Evolutionary conservation across 2,329 filamentous ascomycete genomes (phyloP).

Genomic region (Ascochyta rabiei): DNA sequence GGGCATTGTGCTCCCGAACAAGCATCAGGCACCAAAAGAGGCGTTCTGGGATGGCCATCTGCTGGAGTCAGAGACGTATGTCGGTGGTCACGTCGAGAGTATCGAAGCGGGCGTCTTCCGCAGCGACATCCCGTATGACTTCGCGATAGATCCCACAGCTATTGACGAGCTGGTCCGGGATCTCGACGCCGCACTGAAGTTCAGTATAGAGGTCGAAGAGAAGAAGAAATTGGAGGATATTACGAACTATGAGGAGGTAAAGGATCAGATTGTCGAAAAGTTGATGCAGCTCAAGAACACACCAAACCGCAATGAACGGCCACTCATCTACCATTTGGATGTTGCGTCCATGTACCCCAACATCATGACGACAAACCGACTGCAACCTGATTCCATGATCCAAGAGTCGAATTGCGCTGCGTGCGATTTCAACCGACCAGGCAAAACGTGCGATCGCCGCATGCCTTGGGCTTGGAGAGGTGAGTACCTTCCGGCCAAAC

Average conservation of each 20-base stretch:
- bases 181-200: constrained; percentile 85
- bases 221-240: constrained; percentile 60
- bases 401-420: constrained; percentile 94
- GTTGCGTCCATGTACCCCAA: constrained; percentile 99
- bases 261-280: constrained; percentile 75
- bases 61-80: constrained; percentile 95
- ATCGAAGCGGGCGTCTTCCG: constrained; percentile 98
- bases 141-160: constrained; percentile 84
- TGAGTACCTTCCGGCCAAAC: constrained; percentile 93
- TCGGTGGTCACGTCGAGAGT: constrained; percentile 98
- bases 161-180: constrained; percentile 88
- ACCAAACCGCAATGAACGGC: constrained; percentile 82
- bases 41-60: constrained; percentile 97
- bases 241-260: constrained; percentile 66
- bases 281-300: constrained; percentile 77
- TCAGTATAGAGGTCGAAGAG: constrained; percentile 67
- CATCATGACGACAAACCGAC: constrained; percentile 98
- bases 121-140: constrained; percentile 93
- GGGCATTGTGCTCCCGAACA: constrained; percentile 92
- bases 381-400: constrained; percentile 99
- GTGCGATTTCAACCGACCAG: constrained; percentile 96
- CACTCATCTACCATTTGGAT: constrained; percentile 96
- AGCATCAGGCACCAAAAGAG: constrained; percentile 88
- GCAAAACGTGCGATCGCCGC: constrained; percentile 94
- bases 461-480: constrained; percentile 98